Percentiles rank a stretch among this genome's conserved stretches.
phyloP scores from a whole-genome alignment of 1,284 basidiomycete genomes.

The Irpex sp. region DNA sequence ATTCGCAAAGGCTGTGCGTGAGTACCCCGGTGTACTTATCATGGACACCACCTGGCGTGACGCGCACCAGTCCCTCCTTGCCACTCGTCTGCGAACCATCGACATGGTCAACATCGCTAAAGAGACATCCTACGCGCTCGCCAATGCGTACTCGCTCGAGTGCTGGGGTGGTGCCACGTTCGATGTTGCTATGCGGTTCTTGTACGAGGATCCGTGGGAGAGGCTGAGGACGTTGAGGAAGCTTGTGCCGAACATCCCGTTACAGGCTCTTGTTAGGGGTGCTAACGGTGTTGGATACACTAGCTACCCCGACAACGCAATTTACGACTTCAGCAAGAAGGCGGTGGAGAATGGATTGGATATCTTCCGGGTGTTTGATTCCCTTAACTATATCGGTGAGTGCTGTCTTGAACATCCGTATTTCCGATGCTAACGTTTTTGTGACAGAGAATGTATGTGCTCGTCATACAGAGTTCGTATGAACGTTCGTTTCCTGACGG shows the following conservation, averaged over 20 bases:
- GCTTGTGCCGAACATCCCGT: constrained; percentile 97
- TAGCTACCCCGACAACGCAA: constrained; percentile 98
- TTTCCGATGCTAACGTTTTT: constrained; percentile 1
- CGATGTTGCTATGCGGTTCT: constrained; percentile 99
- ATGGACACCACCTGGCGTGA: constrained; percentile 99
- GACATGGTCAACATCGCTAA: constrained; percentile 99
- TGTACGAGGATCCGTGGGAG: constrained; percentile 99
- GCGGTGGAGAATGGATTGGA: constrained; percentile 99
- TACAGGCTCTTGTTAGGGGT: constrained; percentile 98
- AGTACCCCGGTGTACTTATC: constrained; percentile 92
- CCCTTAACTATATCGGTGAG: constrained; percentile 94
- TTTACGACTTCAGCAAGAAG: constrained; percentile 98
- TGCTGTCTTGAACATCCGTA: constrained; percentile 10
- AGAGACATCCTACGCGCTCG: constrained; percentile 92
- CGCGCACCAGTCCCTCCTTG: constrained; percentile 96
- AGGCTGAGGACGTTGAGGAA: constrained; percentile 91
- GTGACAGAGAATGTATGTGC: constrained; percentile 55
- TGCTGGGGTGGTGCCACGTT: constrained; percentile 99
- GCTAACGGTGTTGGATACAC: constrained; percentile 99
- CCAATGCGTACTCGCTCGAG: constrained; percentile 96
- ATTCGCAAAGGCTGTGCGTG: constrained; percentile 97
- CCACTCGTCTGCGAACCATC: constrained; percentile 93
- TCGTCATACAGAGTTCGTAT: background rate
- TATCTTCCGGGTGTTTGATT: constrained; percentile 99
- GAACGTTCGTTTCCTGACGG: background rate